Evolutionary conservation across 2,329 filamentous ascomycete genomes (phyloP), one percentile per base, ranked within the genome.

Genomic region (Epichloe baconii): DNA sequence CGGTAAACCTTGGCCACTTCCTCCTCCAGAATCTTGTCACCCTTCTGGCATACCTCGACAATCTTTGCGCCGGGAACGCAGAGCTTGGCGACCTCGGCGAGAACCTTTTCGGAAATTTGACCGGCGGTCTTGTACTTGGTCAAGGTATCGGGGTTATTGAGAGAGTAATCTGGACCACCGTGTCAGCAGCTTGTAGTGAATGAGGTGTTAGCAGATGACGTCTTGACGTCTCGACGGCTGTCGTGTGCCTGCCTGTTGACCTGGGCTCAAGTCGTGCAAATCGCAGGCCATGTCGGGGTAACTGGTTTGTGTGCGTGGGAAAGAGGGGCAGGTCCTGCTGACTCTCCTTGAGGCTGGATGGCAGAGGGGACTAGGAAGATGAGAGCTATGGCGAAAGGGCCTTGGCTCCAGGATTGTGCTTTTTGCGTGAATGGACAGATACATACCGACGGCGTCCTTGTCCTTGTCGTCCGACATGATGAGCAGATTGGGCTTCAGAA

Each of bases 71-170:
- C 91, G 57, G 91, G 85, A 55, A 86, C 77, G 67, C 88, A 81
- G 56, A 83, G 75, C 68, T 79, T 75, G 54, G 78, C 74, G 58
- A 98, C 91, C 61, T 85, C 85, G 62, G 89, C 88, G 60, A 98
- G 82, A 61, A 95, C 91, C 76, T 91, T 95, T 70, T 96, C 88
- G 48, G 91, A 93, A 72, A 98, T 97, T 68, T 86, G 79, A 57
- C 87, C 91, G 52, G 93, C 93, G 59, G 86, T 90, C 83, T 95
- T 97, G 80, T 97, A 97, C 79, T 97, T 98, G 73, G 93, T 97
- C 63, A 98, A 80, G 63, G 89, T 96, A 69, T 94, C 87, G 55
- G 87, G 88, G 77, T 94, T 93, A 71, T 83, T 87, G 70, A 96
- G 82, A 60, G 86, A 80, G 75, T 94, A 90, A 69, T 95, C 88